Evolutionary conservation across 2,329 filamentous ascomycete genomes (phyloP).

Genomic region (Penicillium sp.): DNA sequence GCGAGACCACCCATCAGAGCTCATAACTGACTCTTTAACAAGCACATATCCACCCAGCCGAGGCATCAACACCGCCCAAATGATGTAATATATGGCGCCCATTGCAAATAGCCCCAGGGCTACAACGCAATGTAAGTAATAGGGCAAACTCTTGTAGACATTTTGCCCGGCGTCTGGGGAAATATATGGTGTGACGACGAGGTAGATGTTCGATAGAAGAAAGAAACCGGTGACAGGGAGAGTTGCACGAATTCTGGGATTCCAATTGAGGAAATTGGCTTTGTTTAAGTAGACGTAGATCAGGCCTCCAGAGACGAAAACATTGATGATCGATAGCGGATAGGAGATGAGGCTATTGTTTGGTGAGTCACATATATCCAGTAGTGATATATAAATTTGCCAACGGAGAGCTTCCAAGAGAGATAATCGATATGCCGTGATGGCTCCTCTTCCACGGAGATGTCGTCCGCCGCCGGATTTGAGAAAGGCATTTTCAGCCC

Average conservation of each 20-base stretch:
- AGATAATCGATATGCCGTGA: too few relatives aligned
- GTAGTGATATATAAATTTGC: neutral
- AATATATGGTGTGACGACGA: slow-evolving; percentile 53
- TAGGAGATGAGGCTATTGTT: slow-evolving; percentile 37
- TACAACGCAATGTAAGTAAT: slow-evolving; percentile 56
- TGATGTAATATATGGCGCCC: slow-evolving; percentile 53
- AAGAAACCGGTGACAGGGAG: slow-evolving; percentile 54
- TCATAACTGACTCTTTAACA: slow-evolving; percentile 54
- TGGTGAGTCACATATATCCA: neutral
- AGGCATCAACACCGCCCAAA: slow-evolving; percentile 53
- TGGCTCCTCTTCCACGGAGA: too few relatives aligned
- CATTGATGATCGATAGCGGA: slow-evolving; percentile 50
- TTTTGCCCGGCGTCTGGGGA: slow-evolving; percentile 50
- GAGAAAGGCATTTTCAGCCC: too few relatives aligned
- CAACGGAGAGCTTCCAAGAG: too few relatives aligned
- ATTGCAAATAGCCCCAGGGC: slow-evolving; percentile 51
- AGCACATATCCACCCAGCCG: slow-evolving; percentile 51
- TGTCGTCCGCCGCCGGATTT: too few relatives aligned
- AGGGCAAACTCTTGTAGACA: slow-evolving; percentile 54
- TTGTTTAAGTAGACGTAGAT: slow-evolving; percentile 48
- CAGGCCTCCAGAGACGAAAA: slow-evolving; percentile 52
- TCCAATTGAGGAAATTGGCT: slow-evolving; percentile 46
- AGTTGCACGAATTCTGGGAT: slow-evolving; percentile 50
- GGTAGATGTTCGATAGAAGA: slow-evolving; percentile 54
- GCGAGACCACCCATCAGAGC: slow-evolving; percentile 64